Percentiles rank a stretch among this genome's conserved stretches.
phyloP scores from a whole-genome alignment of 2,329 filamentous ascomycete species.

The Fusarium solani-melongenae region DNA sequence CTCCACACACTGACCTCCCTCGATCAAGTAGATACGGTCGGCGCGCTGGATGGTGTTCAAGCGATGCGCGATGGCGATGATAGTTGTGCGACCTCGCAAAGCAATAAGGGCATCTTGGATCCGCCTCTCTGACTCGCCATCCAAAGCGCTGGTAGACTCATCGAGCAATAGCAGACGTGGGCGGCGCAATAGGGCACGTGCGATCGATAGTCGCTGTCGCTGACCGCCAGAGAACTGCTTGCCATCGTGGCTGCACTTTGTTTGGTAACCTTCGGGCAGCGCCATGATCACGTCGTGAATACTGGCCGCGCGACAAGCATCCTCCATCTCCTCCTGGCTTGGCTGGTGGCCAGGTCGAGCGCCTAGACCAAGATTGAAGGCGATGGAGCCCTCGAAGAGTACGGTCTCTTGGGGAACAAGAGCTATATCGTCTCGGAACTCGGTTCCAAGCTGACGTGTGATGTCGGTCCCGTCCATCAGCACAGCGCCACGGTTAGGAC shows the following conservation, averaged over 20 bases:
- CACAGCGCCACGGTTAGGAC: constrained; percentile 51
- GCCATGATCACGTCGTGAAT: constrained; percentile 64
- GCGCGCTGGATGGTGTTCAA: constrained; percentile 56
- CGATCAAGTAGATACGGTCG: constrained; percentile 56
- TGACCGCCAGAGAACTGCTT: constrained; percentile 76
- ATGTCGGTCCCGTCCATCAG: constrained; percentile 57
- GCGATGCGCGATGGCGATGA: constrained; percentile 58
- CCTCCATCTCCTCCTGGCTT: constrained; percentile 70
- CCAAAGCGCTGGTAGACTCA: constrained; percentile 71
- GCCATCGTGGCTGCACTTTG: constrained; percentile 69
- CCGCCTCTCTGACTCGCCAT: constrained; percentile 67
- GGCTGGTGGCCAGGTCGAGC: constrained; percentile 60
- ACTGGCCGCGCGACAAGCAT: constrained; percentile 52
- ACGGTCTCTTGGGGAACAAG: constrained; percentile 66
- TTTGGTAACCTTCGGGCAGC: constrained; percentile 68
- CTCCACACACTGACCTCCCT: constrained; percentile 53
- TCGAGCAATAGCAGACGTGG: constrained; percentile 60
- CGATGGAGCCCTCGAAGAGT: constrained; percentile 64
- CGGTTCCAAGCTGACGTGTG: constrained; percentile 46
- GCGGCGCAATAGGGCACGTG: constrained; percentile 71
- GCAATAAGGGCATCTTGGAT: constrained; percentile 67
- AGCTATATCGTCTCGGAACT: constrained; percentile 62
- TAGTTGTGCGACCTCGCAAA: constrained; percentile 50
- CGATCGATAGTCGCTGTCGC: constrained; percentile 75
- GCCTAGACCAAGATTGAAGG: constrained; percentile 65